Evolutionary conservation across 2,329 filamentous ascomycete species (phyloP).

Genomic region (Pestalotiopsis sp.): DNA sequence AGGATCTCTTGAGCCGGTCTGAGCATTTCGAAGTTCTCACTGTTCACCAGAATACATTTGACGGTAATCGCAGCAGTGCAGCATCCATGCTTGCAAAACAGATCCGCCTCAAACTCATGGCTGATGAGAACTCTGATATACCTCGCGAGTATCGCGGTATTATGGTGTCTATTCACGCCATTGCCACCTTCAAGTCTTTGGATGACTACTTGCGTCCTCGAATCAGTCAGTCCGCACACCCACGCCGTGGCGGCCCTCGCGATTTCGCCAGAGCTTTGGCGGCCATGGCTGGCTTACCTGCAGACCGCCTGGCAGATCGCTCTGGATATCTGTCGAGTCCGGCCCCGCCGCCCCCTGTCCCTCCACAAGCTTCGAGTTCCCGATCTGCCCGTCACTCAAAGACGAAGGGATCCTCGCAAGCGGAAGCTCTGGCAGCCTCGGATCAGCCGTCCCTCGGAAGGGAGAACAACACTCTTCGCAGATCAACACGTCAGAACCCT

Average conservation of each 20-base stretch:
- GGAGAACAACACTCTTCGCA: conserved; percentile 60
- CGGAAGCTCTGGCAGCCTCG: conserved; percentile 41
- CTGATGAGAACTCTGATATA: conserved; percentile 88
- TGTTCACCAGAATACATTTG: conserved; percentile 88
- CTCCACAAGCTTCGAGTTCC: conserved; percentile 42
- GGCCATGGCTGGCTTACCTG: conserved; percentile 70
- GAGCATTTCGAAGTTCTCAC: conserved; percentile 98
- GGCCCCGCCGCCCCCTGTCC: conserved; percentile 36
- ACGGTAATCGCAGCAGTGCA: conserved; percentile 86
- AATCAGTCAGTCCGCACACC: conserved; percentile 78
- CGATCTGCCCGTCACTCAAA: conserved; percentile 47
- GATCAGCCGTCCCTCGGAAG: conserved; percentile 48
- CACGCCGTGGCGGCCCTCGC: conserved; percentile 60
- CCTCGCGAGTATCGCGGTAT: conserved; percentile 87
- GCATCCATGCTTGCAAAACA: conserved; percentile 97
- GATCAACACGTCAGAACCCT: conserved; percentile 62
- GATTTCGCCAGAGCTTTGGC: conserved; percentile 69
- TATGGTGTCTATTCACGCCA: conserved; percentile 98
- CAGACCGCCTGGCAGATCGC: conserved; percentile 49
- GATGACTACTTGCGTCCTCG: conserved; percentile 94
- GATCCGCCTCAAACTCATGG: conserved; percentile 82
- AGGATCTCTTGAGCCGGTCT: conserved; percentile 92
- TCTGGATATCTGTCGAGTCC: conserved; percentile 37
- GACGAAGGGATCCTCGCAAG: conserved; percentile 42
- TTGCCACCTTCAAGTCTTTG: conserved; percentile 94